Evolutionary conservation across 2,329 filamentous ascomycete genomes (phyloP), one percentile per base, ranked within the genome.

Genomic region (Neonectria coccinea): DNA sequence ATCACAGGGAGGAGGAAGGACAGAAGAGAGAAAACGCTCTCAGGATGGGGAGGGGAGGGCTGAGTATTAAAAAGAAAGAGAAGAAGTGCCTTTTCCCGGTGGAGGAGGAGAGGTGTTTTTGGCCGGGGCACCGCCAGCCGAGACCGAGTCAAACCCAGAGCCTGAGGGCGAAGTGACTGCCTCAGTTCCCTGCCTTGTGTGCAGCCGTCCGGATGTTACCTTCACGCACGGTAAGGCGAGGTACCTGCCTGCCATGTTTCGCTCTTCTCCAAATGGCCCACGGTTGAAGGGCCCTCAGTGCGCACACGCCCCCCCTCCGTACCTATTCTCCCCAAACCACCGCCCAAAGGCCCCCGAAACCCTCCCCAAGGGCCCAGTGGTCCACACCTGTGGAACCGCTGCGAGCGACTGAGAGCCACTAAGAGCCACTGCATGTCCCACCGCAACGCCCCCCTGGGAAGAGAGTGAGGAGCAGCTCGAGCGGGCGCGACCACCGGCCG

Each of bases 41-140:
- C 71, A 61, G 52, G 36, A 63, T 27, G 55, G 56, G 64, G 62
- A 53, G 56, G 64, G 67, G 68, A 69, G 58, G 68, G 48, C 39
- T 51, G 63, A 72, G 65, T 77, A 70, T 72, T 78, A 77, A 73
- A 70, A 73, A 70, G 62, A 68, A 67, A 64, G 65, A 64, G 64
- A 68, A 60, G 63, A 70, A 69, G 61, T 45, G 58, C 53, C 53
- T 47, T 62, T 29, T 52, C 60, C 59, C 65, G 59, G 73, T 71
- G 72, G 73, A 73, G 74, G 47, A 72, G 68, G 66, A 66, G 62
- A 62, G 60, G 64, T 70, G 67, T 75, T 75, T 76, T 69, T 64
- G 56, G 33, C 62, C 48, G 68, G 69, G 68, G 56, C 62, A 59
- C 59, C 59, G 45, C 63, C 65, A 68, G 68, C 67, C 70, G 67